Evolutionary conservation across 495 filamentous ascomycete genomes (phyloP).

Genomic region (Neurospora sp.): DNA sequence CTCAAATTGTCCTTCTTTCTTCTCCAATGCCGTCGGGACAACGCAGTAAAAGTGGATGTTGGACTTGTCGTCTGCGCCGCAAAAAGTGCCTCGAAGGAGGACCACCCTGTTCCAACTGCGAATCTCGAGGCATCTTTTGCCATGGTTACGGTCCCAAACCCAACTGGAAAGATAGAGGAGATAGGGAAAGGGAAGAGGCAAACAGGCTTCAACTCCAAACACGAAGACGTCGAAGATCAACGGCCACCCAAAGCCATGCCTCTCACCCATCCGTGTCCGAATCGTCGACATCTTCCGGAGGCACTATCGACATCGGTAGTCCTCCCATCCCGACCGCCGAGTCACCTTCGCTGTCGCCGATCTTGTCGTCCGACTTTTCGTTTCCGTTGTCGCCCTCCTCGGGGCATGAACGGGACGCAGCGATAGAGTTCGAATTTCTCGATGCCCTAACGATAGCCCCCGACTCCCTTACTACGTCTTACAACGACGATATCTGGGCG

Average conservation of each 20-base stretch:
- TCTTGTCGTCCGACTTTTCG: not conserved
- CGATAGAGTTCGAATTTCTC: constrained; percentile 1
- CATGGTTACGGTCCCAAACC: constrained; percentile 25
- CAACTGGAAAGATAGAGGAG: constrained; percentile 25
- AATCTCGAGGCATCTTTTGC: constrained; percentile 23
- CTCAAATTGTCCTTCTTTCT: not conserved
- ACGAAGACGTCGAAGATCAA: constrained; percentile 1
- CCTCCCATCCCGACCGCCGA: not conserved
- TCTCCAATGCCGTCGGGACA: not conserved
- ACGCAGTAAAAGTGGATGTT: constrained; percentile 21
- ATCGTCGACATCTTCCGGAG: not conserved
- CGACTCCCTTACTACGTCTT: not conserved
- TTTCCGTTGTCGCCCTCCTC: not conserved
- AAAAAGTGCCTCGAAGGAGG: constrained; percentile 33
- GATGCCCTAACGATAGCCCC: not conserved
- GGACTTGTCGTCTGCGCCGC: constrained; percentile 33
- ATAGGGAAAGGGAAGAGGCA: constrained; percentile 16
- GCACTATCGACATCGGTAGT: not conserved
- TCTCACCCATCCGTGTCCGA: not conserved
- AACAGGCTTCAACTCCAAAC: constrained; percentile 3
- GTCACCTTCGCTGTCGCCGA: not conserved
- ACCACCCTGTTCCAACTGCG: constrained; percentile 23
- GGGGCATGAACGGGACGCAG: not conserved
- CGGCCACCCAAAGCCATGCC: not conserved
- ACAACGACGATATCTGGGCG: not conserved